Conservation (phyloP, 208 protist genomes). For the Leishmania lainsoni region DNA sequence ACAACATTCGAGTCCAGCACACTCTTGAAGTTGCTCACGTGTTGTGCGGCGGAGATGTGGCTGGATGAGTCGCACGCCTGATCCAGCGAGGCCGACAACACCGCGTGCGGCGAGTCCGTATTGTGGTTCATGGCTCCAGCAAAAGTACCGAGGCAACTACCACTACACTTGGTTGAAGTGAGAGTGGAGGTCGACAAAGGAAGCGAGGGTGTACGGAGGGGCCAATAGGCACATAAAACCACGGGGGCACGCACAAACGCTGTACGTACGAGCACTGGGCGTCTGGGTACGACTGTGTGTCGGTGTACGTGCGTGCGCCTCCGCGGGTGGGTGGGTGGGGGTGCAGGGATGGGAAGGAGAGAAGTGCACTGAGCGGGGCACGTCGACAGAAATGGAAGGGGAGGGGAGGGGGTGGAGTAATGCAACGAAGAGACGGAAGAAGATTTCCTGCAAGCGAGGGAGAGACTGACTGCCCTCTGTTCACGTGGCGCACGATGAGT, state of each 20-base stretch:
- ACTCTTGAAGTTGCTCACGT: conserved; percentile 43
- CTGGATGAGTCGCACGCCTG: conserved; percentile 4
- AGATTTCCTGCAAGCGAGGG: neutral
- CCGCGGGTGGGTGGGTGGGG: too few relatives aligned
- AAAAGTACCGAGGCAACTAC: neutral
- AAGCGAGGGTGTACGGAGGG: neutral
- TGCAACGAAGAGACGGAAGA: neutral
- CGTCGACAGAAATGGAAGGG: too few relatives aligned
- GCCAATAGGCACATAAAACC: neutral
- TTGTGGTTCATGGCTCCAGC: conserved; percentile 9
- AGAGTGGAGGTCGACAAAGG: neutral
- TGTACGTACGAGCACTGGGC: neutral
- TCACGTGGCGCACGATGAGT: too few relatives aligned
- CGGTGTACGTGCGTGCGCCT: neutral
- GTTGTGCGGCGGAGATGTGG: neutral
- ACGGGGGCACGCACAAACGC: neutral
- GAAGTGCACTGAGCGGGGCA: too few relatives aligned
- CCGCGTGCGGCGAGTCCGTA: neutral
- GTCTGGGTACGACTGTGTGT: neutral
- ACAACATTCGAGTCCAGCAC: conserved; percentile 19
- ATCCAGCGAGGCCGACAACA: neutral
- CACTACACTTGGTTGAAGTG: neutral
- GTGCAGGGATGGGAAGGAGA: too few relatives aligned
- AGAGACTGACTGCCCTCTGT: neutral
- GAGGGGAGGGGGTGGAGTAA: too few relatives aligned